phyloP scores from a whole-genome alignment of 768 basidiomycete genomes.

The Tephrocybe rancida region DNA sequence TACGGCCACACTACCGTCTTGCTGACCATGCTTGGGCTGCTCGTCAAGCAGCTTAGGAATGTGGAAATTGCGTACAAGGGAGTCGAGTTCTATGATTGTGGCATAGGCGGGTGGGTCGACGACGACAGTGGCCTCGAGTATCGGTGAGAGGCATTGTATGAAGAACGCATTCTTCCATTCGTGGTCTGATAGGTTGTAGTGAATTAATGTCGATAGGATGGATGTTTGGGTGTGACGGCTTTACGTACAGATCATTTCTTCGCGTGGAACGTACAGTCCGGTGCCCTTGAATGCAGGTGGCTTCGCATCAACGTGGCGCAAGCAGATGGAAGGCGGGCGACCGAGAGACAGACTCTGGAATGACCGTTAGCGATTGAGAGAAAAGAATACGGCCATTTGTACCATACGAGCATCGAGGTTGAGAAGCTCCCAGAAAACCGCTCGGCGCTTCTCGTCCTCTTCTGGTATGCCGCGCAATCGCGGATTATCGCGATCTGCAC shows the following conservation, averaged over 20 bases:
- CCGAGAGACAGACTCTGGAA: constrained; percentile 68
- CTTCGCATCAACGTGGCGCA: constrained; percentile 66
- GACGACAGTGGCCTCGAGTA: constrained; percentile 58
- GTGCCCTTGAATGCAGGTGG: constrained; percentile 51
- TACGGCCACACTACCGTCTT: constrained; percentile 14
- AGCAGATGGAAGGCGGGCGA: constrained; percentile 67
- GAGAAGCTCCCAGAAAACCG: constrained; percentile 75
- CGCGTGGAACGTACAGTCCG: constrained; percentile 48
- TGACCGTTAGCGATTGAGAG: neutral
- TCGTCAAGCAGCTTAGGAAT: constrained; percentile 54
- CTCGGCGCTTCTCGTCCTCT: constrained; percentile 68
- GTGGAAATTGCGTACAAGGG: constrained; percentile 53
- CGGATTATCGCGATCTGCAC: constrained; percentile 66
- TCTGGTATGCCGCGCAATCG: constrained; percentile 69
- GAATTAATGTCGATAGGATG: too few relatives aligned
- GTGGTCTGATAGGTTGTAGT: constrained; percentile 51
- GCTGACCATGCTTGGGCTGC: constrained; percentile 30
- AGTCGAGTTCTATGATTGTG: constrained; percentile 56
- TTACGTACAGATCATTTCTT: constrained; percentile 55
- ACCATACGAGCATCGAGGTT: constrained; percentile 74
- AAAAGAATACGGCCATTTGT: constrained; percentile 3
- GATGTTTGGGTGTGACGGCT: too few relatives aligned
- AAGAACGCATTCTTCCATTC: constrained; percentile 75
- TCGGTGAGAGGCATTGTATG: constrained; percentile 60
- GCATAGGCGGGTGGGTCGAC: constrained; percentile 54